These are phyloP conservation scores for Sporothrix variecibatus DNA, from an alignment of 2,329 filamentous ascomycete species.

Conservation along the genomic window DNA sequence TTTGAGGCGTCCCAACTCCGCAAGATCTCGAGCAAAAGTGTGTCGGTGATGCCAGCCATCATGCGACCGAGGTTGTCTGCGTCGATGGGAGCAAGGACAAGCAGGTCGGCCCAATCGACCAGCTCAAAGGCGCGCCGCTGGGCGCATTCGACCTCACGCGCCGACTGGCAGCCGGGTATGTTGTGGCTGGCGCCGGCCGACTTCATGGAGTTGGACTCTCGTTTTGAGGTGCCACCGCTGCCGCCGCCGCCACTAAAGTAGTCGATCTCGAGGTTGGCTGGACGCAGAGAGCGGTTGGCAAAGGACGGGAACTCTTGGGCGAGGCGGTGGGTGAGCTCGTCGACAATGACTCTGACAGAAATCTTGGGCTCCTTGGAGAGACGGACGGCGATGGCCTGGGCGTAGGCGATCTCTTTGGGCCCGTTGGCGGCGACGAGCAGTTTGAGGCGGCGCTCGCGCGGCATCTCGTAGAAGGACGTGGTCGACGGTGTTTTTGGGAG, in stretches of 20 bases:
- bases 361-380: constrained; percentile 66
- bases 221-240: background rate
- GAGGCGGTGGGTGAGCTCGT: constrained; percentile 64
- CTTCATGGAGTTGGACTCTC: background rate
- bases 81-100: constrained; percentile 82
- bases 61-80: constrained; percentile 84
- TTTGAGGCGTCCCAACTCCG: constrained; percentile 87
- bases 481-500: constrained; percentile 30
- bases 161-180: constrained; percentile 1
- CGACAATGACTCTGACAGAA: constrained; percentile 62
- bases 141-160: constrained; percentile 53
- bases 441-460: constrained; percentile 48
- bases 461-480: constrained; percentile 33
- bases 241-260: background rate
- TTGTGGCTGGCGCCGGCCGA: background rate
- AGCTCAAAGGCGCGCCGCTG: constrained; percentile 63
- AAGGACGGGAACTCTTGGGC: constrained; percentile 64
- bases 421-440: constrained; percentile 69
- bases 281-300: constrained; percentile 53
- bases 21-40: constrained; percentile 75
- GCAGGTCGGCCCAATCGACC: constrained; percentile 83
- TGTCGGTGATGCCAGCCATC: constrained; percentile 81
- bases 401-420: constrained; percentile 64
- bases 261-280: constrained; percentile 21
- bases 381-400: constrained; percentile 65